These are phyloP conservation scores for Zelonia costaricensis DNA, from an alignment of 208 protist genomes.

Conservation along the genomic window DNA sequence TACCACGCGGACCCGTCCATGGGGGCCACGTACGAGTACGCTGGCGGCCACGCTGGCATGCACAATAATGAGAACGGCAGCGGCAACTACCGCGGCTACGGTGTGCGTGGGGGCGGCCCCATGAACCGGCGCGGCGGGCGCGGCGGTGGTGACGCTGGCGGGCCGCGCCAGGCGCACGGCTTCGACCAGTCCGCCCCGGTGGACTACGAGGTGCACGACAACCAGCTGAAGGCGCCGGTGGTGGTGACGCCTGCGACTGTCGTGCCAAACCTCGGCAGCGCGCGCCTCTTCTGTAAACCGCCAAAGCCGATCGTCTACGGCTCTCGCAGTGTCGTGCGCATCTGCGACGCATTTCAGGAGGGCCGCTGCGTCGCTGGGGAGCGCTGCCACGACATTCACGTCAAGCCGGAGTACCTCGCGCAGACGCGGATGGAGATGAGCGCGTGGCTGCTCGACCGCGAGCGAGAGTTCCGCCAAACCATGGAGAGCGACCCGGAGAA, in stretches of 20 bases:
- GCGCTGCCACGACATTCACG: slow-evolving; percentile 65
- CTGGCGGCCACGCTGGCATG: background rate
- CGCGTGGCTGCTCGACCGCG: slow-evolving; percentile 50
- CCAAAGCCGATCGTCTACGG: slow-evolving; percentile 37
- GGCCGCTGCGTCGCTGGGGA: slow-evolving; percentile 43
- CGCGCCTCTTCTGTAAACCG: slow-evolving; percentile 48
- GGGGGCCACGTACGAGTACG: slow-evolving; percentile 18
- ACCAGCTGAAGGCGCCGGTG: slow-evolving; percentile 69
- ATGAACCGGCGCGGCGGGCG: slow-evolving; percentile 5
- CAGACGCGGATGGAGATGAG: slow-evolving; percentile 54
- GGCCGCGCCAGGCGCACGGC: slow-evolving; percentile 1
- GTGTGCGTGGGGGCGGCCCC: background rate
- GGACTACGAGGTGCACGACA: slow-evolving; percentile 74
- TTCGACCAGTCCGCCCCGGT: slow-evolving; percentile 7
- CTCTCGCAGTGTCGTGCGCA: slow-evolving; percentile 42
- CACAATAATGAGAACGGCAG: background rate
- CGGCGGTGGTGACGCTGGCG: background rate
- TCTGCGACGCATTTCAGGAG: slow-evolving; percentile 71
- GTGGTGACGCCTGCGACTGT: slow-evolving; percentile 44
- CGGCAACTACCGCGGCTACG: background rate
- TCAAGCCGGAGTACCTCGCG: slow-evolving; percentile 52
- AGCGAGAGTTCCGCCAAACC: slow-evolving; percentile 65
- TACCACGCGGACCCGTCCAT: slow-evolving; percentile 13
- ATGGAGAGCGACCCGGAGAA: slow-evolving; percentile 32
- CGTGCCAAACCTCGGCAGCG: slow-evolving; percentile 52